A percentile compares a stretch with the other conserved stretches of the same genome.
Evolutionary conservation across 2,329 filamentous ascomycete species (phyloP).

Genomic region (Colletotrichum salicis): DNA sequence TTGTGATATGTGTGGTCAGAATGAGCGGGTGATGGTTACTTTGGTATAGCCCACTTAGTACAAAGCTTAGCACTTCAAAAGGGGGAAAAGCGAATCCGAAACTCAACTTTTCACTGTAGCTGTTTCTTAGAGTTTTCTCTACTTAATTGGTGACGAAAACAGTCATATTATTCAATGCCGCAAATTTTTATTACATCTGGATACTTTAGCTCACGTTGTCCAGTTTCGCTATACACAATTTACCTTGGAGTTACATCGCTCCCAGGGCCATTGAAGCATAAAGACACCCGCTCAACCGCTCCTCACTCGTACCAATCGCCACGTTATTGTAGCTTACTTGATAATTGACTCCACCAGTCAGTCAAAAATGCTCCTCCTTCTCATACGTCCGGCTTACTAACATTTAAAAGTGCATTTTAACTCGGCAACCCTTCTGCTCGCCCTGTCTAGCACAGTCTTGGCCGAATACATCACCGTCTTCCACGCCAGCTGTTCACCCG

Average conservation of each 20-base stretch:
- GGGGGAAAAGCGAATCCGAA: background rate
- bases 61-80: background rate
- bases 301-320: background rate
- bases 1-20: background rate
- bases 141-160: background rate
- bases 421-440: too few species aligned
- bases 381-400: background rate
- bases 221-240: background rate
- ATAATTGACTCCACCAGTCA: background rate
- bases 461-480: background rate
- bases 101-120: background rate
- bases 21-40: background rate
- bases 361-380: background rate
- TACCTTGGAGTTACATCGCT: too few species aligned
- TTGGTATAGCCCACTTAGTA: background rate
- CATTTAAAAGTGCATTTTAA: too few species aligned
- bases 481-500: background rate
- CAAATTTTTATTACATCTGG: background rate
- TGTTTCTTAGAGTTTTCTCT: background rate
- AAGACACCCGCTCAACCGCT: background rate
- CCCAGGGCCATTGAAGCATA: background rate
- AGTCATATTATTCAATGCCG: background rate
- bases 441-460: too few species aligned
- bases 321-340: too few species aligned
- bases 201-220: background rate